Percentiles rank a stretch among this genome's conserved stretches.
Conservation (phyloP, 345 rosid genomes). For the Iberis pinnata region DNA sequence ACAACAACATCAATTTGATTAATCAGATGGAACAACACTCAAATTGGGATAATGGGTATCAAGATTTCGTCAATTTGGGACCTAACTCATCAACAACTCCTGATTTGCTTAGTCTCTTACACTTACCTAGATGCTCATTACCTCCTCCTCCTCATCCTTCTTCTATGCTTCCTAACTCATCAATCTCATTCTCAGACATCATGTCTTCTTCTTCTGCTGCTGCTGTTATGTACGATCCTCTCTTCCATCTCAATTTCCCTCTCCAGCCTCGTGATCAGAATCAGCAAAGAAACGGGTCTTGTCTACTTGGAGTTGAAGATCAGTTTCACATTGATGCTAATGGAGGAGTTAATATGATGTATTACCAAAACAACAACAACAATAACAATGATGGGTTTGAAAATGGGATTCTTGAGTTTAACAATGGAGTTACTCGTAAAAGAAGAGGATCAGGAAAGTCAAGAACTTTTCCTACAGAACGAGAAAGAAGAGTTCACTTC, state of each 20-base stretch:
- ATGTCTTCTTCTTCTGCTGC: conserved; percentile 37
- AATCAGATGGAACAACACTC: conserved; percentile 31
- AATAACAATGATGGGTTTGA: conserved; percentile 28
- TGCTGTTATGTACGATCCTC: conserved; percentile 45
- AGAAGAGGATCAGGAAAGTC: conserved; percentile 43
- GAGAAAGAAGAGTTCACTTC: conserved; percentile 54
- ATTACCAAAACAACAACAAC: conserved; percentile 26
- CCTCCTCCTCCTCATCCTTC: conserved; percentile 29
- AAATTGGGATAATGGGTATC: conserved; percentile 38
- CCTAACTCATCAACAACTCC: conserved; percentile 37
- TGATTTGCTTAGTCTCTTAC: conserved; percentile 62
- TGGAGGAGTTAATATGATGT: conserved; percentile 28
- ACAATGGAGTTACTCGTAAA: conserved; percentile 31
- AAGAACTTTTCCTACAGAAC: conserved; percentile 51
- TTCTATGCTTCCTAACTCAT: conserved; percentile 27
- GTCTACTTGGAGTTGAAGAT: conserved; percentile 33
- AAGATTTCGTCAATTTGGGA: conserved; percentile 23
- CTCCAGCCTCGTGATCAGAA: conserved; percentile 39
- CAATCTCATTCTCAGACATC: conserved; percentile 28
- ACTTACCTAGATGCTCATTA: conserved; percentile 42
- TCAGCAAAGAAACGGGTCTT: conserved; percentile 25
- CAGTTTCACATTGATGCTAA: conserved; percentile 30
- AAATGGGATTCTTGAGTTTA: conserved; percentile 30
- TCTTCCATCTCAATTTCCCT: conserved; percentile 56
- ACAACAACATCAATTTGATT: conserved; percentile 25